Evolutionary conservation across 495 filamentous ascomycete genomes (phyloP), one percentile per base, ranked within the genome.

Genomic region (Talaromyces stipitatus): DNA sequence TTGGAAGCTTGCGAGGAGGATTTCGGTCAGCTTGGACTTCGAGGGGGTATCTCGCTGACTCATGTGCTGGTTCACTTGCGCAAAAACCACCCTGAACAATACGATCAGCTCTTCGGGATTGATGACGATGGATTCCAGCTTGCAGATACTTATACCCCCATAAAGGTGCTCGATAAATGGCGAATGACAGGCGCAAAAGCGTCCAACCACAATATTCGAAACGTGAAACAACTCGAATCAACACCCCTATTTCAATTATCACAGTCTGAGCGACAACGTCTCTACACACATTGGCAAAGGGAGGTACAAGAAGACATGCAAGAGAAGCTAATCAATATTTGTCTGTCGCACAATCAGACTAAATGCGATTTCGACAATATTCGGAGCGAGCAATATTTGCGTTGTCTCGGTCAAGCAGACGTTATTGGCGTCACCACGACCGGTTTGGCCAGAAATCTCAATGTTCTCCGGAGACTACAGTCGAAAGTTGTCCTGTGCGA

Each of bases 381-480:
- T 7, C 26, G 12, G 58, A 61, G 71, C 30, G 72, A 78, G 50
- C 27, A 66, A 6, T 66, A 76, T 43, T 56, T 73, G 18, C 66
- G 72, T 3, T 71, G 67, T 45, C 64, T 78, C 12, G 20, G 45
- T 4, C 33, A 51, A 1, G 74, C 71, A 0, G 68, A 89, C 46
- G 71, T 95, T n/a, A 82, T 95, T 51, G 87, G 88, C 0, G 73
- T 87, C 1, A 94, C 89, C 0, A 91, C 90, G 1, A 82, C 85
- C 0, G 88, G 90, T 0, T 69, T 94, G 4, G 88, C 89, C 8
- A 72, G 77, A 12, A 85, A 87, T 46, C 63, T 90, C 1, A 69
- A 80, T 2, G 66, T 87, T 50, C 78, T 95, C 1, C 76, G 77
- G 29, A 74, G 76, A 14, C 55, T 92, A 3, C 63, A 69, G 23